Conservation (phyloP, 257 asterid species). For the Misopates orontium region DNA sequence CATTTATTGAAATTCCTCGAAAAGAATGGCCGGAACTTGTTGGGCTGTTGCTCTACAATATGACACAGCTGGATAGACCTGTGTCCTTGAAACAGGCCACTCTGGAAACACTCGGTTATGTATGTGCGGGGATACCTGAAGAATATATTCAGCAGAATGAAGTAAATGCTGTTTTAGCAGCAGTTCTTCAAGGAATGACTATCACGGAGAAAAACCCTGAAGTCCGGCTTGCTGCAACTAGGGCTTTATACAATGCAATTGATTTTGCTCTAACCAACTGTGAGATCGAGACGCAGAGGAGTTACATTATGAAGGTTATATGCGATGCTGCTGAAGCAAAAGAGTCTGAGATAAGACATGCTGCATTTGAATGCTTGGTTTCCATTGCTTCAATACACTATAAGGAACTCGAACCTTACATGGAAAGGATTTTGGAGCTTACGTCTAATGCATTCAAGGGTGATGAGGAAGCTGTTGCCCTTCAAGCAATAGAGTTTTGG, state of each 20-base stretch:
- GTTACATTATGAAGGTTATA: slow-evolving; percentile 77
- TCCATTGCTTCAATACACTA: slow-evolving; percentile 80
- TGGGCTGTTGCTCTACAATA: slow-evolving; percentile 58
- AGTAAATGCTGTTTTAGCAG: slow-evolving; percentile 78
- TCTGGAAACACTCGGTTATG: slow-evolving; percentile 79
- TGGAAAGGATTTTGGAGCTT: slow-evolving; percentile 72
- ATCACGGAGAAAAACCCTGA: slow-evolving; percentile 55
- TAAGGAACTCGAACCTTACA: slow-evolving; percentile 71
- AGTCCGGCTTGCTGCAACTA: slow-evolving; percentile 79
- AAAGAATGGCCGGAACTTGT: slow-evolving; percentile 91
- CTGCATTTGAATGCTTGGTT: slow-evolving; percentile 86
- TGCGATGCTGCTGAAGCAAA: slow-evolving; percentile 77
- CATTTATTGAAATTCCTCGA: slow-evolving; percentile 72
- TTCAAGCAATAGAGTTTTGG: slow-evolving; percentile 93
- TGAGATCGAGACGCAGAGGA: slow-evolving; percentile 78
- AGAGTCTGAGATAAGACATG: slow-evolving; percentile 73
- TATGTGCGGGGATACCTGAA: slow-evolving; percentile 83
- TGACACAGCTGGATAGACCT: slow-evolving; percentile 68
- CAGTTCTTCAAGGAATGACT: slow-evolving; percentile 86
- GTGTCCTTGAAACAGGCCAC: slow-evolving; percentile 73
- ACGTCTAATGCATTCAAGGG: slow-evolving; percentile 79
- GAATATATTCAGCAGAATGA: slow-evolving; percentile 74
- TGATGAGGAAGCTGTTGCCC: slow-evolving; percentile 80
- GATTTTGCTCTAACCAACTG: slow-evolving; percentile 89
- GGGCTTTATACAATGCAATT: slow-evolving; percentile 82